These are phyloP conservation scores for Lactifluus hygrophoroides DNA, from an alignment of 768 basidiomycete species.

Conservation along the genomic window DNA sequence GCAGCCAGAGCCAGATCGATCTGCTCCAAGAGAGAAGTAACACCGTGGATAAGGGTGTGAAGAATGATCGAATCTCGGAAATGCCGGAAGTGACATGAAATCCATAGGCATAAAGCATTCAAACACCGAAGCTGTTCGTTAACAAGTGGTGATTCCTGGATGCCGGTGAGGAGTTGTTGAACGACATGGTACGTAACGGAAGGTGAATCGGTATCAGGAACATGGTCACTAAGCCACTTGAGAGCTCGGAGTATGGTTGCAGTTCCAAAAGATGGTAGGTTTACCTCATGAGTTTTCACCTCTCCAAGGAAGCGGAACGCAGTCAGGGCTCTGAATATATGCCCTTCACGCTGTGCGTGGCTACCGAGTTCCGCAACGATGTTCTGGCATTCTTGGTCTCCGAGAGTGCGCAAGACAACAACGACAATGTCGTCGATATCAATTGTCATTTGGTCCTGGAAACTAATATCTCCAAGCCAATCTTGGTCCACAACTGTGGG, in stretches of 20 bases:
- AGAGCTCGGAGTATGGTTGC: constrained; percentile 45
- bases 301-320: constrained; percentile 41
- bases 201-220: constrained; percentile 35
- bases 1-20: constrained; percentile 57
- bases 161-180: constrained; percentile 58
- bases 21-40: constrained; percentile 56
- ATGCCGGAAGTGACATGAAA: constrained; percentile 48
- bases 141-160: constrained; percentile 62
- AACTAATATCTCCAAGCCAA: constrained; percentile 27
- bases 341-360: constrained; percentile 32
- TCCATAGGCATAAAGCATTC: constrained; percentile 65
- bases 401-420: constrained; percentile 52
- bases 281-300: constrained; percentile 52
- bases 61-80: constrained; percentile 55
- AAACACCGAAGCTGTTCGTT: constrained; percentile 76
- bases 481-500: constrained; percentile 26
- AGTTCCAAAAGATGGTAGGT: constrained; percentile 51
- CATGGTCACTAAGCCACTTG: constrained; percentile 45
- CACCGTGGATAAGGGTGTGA: constrained; percentile 58
- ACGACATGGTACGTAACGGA: constrained; percentile 72
- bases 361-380: constrained; percentile 41
- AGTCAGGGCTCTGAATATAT: constrained; percentile 43
- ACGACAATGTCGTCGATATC: constrained; percentile 50
- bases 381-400: constrained; percentile 59
- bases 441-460: constrained; percentile 31